Base-by-base conservation (phyloP, 192 early-diverging fungal genomes). In the Backusella tarrabulga region DNA sequence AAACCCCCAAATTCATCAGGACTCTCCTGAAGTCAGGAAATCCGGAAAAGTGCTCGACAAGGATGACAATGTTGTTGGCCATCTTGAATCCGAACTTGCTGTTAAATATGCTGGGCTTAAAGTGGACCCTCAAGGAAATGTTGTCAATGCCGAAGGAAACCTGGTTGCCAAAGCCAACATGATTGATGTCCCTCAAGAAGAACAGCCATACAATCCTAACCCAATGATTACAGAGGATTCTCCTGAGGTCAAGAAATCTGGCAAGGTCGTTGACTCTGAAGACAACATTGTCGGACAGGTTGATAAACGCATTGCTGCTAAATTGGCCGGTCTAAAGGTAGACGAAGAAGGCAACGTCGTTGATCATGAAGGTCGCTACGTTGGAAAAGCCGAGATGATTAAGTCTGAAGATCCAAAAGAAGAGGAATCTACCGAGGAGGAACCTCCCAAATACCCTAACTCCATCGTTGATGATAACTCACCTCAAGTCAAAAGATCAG, bases 121-220 rank as follows among this genome's bases (percentile, higher is more conserved):
- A 14, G 67, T 79, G 8, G 73, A 79, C 41, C 46, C 74, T 35
- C 32, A 42, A 17, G 72, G 78, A 36, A 74, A 79, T 23, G 73
- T 69, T 23, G 42, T 77, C 8, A 67, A 77, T 23, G 32, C 69
- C 6, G 76, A 69, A 2, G 76, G 76, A 32, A 40, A 77, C 4
- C 9, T 77, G 4, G 38, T 77, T 32, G 76, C 41, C 17, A 77
- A 77, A 7, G 68, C 50, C 1, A 7, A 52, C 32, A 34, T 50
- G n/a, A 52, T 77, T 9, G 19, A 60, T 11, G 0, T 15, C 7
- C 34, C 36, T 36, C 32, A 68, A 68, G 19, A 68, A 68, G 67
- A 68, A 2, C 35, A 40, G n/a, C 68, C 68, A 1, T 38, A 11
- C 7, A 38, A 69, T 35, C 26, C 69, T 19, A 60, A 71, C 38